Evolutionary conservation across 495 filamentous ascomycete species (phyloP), one percentile per base, ranked within the genome.

Genomic region (Cryomyces antarcticus): DNA sequence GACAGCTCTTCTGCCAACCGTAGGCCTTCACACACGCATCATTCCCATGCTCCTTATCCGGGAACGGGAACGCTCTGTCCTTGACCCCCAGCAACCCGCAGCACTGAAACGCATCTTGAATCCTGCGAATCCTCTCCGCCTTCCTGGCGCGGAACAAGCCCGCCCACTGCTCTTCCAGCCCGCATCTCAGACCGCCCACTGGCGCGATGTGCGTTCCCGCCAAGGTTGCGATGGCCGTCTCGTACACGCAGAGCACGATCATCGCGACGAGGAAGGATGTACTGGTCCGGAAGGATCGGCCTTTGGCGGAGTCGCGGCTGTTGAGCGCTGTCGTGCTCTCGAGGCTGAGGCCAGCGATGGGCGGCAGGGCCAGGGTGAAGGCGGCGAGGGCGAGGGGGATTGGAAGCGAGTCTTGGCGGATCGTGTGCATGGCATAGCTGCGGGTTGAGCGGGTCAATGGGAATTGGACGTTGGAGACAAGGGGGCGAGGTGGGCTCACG

Each of bases 71-170:
- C 0, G 67, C 65, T 43, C 63, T 63, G 49, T 84, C 75, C 41
- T 53, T 59, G 4, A 66, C 49, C 17, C 62, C 67, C 28, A 61
- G 59, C 9, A 78, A 59, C 3, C 79, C 79, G 46, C 79, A 84
- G 56, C 79, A 84, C 6, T 65, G 50, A 34, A 81, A 65, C 0
- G 59, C 48, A 53, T 82, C 73, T 44, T 84, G 77, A 46, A 84
- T 78, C 6, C 55, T 39, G 39, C 68, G 57, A 42, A 84, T 73
- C 7, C 61, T 53, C 12, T 60, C 52, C 0, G 45, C 62, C 42
- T 79, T 54, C 47, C 74, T 69, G 0, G 41, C 31, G 0, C 46
- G 48, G 46, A 65, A 81, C 42, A 76, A 49, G 2, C 35, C 27
- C 37, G 59, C 51, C 78, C 79, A 84, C 24, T 55, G 54, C 27